Conservation (phyloP, 2,329 filamentous ascomycete genomes). For the Xylariales sp. region DNA sequence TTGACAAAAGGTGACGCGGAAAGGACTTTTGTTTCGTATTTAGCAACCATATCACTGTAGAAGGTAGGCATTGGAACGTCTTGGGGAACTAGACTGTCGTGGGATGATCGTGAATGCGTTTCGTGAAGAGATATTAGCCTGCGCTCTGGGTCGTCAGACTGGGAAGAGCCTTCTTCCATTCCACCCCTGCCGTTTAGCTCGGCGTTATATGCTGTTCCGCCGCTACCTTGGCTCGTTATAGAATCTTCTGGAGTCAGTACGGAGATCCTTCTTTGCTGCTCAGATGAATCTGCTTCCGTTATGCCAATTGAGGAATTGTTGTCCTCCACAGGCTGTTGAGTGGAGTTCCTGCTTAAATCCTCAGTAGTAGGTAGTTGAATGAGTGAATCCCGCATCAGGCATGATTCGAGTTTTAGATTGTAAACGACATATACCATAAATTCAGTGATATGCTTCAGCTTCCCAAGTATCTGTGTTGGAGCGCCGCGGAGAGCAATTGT, state of each 20-base stretch:
- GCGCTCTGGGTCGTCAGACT: conserved; percentile 29
- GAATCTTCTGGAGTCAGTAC: conserved; percentile 41
- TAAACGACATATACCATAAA: conserved; percentile 99
- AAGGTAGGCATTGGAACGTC: conserved; percentile 88
- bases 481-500: conserved; percentile 92
- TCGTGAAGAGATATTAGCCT: conserved; percentile 57
- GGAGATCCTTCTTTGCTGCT: conserved; percentile 41
- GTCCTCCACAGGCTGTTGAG: conserved; percentile 51
- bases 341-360: conserved; percentile 56
- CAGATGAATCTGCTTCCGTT: conserved; percentile 28
- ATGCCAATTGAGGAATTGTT: conserved; percentile 53
- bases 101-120: conserved; percentile 56
- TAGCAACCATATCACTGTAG: conserved; percentile 94
- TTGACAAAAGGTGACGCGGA: conserved; percentile 97
- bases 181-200: conserved; percentile 10
- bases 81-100: conserved; percentile 73
- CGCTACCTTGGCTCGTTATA: conserved; percentile 41
- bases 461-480: conserved; percentile 74
- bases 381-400: conserved; percentile 91
- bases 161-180: conserved; percentile 36
- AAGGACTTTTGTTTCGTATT: conserved; percentile 91
- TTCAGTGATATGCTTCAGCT: conserved; percentile 92
- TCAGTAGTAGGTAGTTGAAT: conserved; percentile 79
- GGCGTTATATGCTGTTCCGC: conserved; percentile 37
- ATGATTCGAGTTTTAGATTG: conserved; percentile 95